Evolutionary conservation across 495 filamentous ascomycete genomes (phyloP), one percentile per base, ranked within the genome.

Genomic region (Aspergillus diversus): DNA sequence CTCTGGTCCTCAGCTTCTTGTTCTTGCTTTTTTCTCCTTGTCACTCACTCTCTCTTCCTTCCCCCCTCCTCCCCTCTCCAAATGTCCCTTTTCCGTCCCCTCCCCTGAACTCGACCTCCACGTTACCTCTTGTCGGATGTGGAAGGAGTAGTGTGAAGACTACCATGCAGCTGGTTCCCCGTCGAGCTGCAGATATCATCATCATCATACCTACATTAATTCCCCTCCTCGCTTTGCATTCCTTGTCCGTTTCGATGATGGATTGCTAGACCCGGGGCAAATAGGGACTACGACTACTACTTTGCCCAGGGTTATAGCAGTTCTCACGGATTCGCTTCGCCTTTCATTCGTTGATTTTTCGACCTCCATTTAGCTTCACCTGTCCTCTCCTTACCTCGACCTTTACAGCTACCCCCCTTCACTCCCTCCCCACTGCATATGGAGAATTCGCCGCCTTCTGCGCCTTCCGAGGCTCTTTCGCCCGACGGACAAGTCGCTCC

Each of bases 371-470:
- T 47, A 34, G 15, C 56, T 34, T 49, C 33, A 13, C 33, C 51
- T 32, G 49, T 42, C 52, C 37, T 33, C 33, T 53, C 56, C 54
- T 60, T 69, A 32, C 37, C 43, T 34, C 35, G n/a, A 31, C 17
- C 37, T 3, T 13, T 33, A 55, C 50, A 43, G 32, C 52, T 51
- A 50, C 27, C 54, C 42, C 58, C 59, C 17, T 32, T 54, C 48
- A 33, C 35, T 16, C 53, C 60, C 17, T 50, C 57, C 55, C 57
- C 60, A 5, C 21, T 31, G 9, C 16, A 9, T 63, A 78, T 77
- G 74, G 74, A 73, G 37, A 61, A 70, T 53, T 73, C 77, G 7
- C 59, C 65, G 34, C 55, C 60, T 49, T 55, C 69, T 15, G 66
- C 66, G 17, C 61, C 59, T 42, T 53, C 64, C 15, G 61, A 66